phyloP scores from a whole-genome alignment of 352 stramenopile genomes.

The Globisporangium sylvaticum region DNA sequence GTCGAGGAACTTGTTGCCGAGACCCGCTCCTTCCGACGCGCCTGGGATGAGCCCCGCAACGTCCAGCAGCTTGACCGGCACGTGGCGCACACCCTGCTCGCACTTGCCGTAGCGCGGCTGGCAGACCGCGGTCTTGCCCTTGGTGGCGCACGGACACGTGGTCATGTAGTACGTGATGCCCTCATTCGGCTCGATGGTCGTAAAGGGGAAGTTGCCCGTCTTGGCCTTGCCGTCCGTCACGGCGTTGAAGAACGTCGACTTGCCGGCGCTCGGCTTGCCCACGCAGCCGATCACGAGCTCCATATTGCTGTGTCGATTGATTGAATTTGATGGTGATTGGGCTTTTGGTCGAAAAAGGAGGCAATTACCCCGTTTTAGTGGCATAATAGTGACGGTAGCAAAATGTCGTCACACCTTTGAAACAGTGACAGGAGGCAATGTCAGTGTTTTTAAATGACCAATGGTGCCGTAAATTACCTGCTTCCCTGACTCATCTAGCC shows the following conservation, averaged over 20 bases:
- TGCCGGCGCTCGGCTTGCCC: constrained; percentile 84
- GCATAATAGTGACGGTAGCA: background rate
- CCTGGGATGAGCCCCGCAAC: constrained; percentile 79
- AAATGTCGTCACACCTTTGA: background rate
- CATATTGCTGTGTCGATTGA: constrained; percentile 27
- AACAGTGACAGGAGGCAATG: background rate
- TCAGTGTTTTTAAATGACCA: background rate
- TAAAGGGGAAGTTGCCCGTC: constrained; percentile 87
- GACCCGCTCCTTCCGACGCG: constrained; percentile 88
- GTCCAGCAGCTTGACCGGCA: constrained; percentile 84
- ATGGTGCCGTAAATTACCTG: background rate
- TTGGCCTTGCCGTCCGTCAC: constrained; percentile 88
- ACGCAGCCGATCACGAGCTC: constrained; percentile 88
- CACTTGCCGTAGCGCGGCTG: constrained; percentile 77
- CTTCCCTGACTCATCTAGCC: background rate
- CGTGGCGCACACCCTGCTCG: constrained; percentile 65
- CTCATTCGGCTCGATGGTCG: constrained; percentile 88
- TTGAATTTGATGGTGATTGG: constrained; percentile 4
- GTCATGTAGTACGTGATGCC: constrained; percentile 89
- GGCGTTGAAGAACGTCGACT: constrained; percentile 90
- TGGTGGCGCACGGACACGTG: constrained; percentile 65
- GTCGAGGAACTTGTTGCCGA: constrained; percentile 99
- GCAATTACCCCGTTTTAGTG: constrained; percentile 10
- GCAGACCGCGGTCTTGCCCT: constrained; percentile 58
- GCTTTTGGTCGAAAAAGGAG: background rate